Conservation (phyloP, 768 basidiomycete genomes). For the Sarcomyxa edulis region DNA sequence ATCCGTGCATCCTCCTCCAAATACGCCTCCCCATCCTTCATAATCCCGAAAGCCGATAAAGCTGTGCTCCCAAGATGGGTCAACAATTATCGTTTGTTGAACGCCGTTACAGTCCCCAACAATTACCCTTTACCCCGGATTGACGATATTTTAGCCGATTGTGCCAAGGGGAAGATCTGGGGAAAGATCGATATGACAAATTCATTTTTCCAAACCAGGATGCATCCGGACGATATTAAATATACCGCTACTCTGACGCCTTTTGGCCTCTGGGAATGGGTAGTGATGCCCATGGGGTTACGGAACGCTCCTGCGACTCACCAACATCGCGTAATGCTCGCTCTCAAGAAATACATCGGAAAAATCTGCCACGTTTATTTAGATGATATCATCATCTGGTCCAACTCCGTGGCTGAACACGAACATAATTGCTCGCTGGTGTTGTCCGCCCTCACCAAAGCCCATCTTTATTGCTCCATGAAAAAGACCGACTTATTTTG, state of each 20-base stretch:
- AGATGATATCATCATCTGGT: too few species aligned
- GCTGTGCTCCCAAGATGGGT: constrained; percentile 26
- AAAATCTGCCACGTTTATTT: too few species aligned
- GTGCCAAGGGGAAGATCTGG: too few species aligned
- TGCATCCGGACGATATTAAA: too few species aligned
- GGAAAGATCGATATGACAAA: too few species aligned
- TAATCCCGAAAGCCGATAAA: too few species aligned
- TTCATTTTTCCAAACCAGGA: not conserved
- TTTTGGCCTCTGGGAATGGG: too few species aligned
- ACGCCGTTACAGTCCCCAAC: too few species aligned
- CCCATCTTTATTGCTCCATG: constrained; percentile 13
- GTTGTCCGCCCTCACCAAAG: constrained; percentile 10
- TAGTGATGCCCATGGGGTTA: too few species aligned
- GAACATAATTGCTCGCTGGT: constrained; percentile 13
- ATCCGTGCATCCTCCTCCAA: constrained; percentile 20
- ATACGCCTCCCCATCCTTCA: constrained; percentile 30
- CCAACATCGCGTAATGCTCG: constrained; percentile 1
- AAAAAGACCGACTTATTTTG: constrained; percentile 11
- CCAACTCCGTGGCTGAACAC: constrained; percentile 20
- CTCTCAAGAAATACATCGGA: constrained; percentile 8
- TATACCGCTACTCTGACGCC: too few species aligned
- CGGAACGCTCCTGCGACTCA: not conserved
- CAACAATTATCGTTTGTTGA: constrained; percentile 21
- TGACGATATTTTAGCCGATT: too few species aligned
- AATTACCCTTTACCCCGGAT: too few species aligned